These are phyloP conservation scores for Amauroascus niger DNA, from an alignment of 2,329 filamentous ascomycete species.

Conservation along the genomic window DNA sequence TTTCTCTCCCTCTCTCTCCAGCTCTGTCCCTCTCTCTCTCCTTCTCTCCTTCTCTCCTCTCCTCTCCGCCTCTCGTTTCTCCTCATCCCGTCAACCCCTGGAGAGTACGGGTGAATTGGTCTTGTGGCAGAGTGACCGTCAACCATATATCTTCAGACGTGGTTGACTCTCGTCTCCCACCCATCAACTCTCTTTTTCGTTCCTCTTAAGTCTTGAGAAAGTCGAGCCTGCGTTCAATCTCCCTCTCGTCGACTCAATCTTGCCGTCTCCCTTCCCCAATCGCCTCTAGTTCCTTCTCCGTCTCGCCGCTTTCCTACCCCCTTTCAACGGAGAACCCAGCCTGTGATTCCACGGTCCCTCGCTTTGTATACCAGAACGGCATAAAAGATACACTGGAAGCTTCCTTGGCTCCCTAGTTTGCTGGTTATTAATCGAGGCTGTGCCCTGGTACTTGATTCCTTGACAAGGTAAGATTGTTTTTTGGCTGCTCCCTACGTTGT, in stretches of 20 bases:
- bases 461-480: not conserved
- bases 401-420: not conserved
- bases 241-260: not conserved
- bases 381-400: not conserved
- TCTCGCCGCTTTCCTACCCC: not conserved
- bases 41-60: slow-evolving; percentile 13
- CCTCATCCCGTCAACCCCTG: slow-evolving; percentile 11
- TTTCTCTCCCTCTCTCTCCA: slow-evolving; percentile 8
- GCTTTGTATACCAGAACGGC: not conserved
- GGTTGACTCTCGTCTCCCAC: slow-evolving; percentile 15
- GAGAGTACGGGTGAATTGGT: slow-evolving; percentile 12
- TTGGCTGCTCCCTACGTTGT: too few species aligned
- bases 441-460: not conserved
- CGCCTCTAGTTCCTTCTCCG: not conserved
- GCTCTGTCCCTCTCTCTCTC: slow-evolving; percentile 14
- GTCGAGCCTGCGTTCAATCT: slow-evolving; percentile 10
- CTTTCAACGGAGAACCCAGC: not conserved
- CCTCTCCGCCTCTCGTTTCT: slow-evolving; percentile 22
- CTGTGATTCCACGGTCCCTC: slow-evolving; percentile 5
- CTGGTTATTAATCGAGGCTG: slow-evolving; percentile 1
- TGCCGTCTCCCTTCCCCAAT: slow-evolving; percentile 4
- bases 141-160: slow-evolving; percentile 8
- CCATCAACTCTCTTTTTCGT: slow-evolving; percentile 3
- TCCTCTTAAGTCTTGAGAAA: not conserved
- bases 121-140: slow-evolving; percentile 8